Evolutionary conservation across 345 rosid species (phyloP).

Genomic region (Anacardium occidentale): DNA sequence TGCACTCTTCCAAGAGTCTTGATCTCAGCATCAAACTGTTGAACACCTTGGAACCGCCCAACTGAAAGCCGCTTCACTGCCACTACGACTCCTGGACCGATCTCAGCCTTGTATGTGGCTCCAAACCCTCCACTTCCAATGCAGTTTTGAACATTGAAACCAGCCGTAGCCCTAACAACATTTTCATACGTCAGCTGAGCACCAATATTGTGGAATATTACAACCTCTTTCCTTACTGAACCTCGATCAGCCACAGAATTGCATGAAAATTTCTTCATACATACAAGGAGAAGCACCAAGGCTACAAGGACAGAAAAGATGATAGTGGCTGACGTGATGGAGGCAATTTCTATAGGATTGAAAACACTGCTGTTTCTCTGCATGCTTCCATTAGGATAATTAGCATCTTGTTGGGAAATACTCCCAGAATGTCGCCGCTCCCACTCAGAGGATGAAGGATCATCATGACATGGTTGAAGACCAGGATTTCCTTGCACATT

Average conservation of each 20-base stretch:
- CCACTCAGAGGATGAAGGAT: conserved; percentile 32
- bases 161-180: conserved; percentile 48
- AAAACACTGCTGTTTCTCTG: conserved; percentile 20
- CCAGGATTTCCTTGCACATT: conserved; percentile 40
- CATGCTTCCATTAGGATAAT: conserved; percentile 31
- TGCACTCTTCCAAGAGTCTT: conserved; percentile 51
- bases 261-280: conserved; percentile 36
- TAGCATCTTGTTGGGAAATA: conserved; percentile 33
- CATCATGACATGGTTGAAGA: conserved; percentile 35
- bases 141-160: conserved; percentile 49
- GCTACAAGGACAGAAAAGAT: conserved; percentile 35
- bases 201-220: conserved; percentile 43
- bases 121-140: conserved; percentile 59
- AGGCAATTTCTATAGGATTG: conserved; percentile 44
- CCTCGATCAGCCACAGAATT: conserved; percentile 37
- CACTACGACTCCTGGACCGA: conserved; percentile 43
- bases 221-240: conserved; percentile 38
- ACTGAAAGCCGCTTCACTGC: conserved; percentile 52
- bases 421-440: conserved; percentile 34
- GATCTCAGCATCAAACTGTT: conserved; percentile 55
- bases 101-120: conserved; percentile 54
- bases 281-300: conserved; percentile 32
- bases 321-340: conserved; percentile 36
- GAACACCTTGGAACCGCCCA: conserved; percentile 56
- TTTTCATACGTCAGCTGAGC: conserved; percentile 46